Evolutionary conservation across 495 filamentous ascomycete genomes (phyloP).

Genomic region (Neurospora sp.): DNA sequence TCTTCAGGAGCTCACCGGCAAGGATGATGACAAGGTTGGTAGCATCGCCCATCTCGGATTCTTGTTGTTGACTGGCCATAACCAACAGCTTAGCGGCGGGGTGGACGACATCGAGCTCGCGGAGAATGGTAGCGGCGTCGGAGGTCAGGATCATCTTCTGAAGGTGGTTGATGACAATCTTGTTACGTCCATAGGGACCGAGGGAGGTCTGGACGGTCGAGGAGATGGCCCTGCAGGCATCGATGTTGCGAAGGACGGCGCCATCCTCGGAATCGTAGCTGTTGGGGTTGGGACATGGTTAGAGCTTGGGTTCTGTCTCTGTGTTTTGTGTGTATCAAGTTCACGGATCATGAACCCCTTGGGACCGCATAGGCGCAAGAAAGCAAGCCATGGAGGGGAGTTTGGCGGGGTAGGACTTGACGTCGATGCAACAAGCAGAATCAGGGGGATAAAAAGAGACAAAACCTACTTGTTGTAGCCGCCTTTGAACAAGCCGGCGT

Average conservation of each 20-base stretch:
- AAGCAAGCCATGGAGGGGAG: constrained; percentile 1
- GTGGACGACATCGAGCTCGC: constrained; percentile 96
- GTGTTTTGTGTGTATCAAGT: constrained; percentile 7
- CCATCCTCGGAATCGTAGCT: constrained; percentile 99
- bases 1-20: constrained; percentile 91
- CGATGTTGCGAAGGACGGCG: constrained; percentile 95
- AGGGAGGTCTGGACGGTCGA: constrained; percentile 94
- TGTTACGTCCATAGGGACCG: constrained; percentile 96
- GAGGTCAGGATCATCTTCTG: constrained; percentile 99
- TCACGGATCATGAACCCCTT: background rate
- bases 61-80: constrained; percentile 98
- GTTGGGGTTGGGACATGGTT: constrained; percentile 8
- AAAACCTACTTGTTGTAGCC: constrained; percentile 90
- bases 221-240: constrained; percentile 93
- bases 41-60: constrained; percentile 97
- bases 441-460: background rate
- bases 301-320: constrained; percentile 10
- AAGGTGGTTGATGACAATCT: constrained; percentile 99
- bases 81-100: constrained; percentile 97
- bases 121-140: constrained; percentile 93
- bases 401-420: constrained; percentile 6
- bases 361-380: background rate
- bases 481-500: constrained; percentile 86
- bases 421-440: background rate
- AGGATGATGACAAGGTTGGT: constrained; percentile 96